Evolutionary conservation across 371 early-diverging fungal species (phyloP).

Genomic region (Mortierella sp.): DNA sequence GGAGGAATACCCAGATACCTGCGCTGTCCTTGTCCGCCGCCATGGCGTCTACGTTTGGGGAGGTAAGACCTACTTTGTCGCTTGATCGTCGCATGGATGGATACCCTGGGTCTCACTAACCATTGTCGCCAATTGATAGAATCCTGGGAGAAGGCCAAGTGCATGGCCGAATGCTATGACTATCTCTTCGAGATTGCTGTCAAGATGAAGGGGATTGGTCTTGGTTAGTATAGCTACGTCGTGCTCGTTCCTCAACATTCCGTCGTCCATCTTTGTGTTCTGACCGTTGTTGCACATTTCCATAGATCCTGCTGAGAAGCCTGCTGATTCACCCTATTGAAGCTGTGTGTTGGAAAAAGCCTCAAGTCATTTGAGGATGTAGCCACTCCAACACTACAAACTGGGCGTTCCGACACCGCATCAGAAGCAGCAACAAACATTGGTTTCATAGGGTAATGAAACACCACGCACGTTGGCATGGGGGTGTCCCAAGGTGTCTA

Average conservation of each 20-base stretch:
- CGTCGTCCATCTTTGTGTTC: too few relatives aligned
- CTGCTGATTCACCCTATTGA: constrained; percentile 40
- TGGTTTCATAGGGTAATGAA: too few relatives aligned
- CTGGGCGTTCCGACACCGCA: too few relatives aligned
- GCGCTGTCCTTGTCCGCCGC: constrained; percentile 93
- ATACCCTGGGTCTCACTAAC: background rate
- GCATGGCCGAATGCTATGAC: constrained; percentile 98
- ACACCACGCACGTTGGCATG: too few relatives aligned
- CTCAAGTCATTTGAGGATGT: too few relatives aligned
- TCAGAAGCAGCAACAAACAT: too few relatives aligned
- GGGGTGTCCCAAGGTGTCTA: too few relatives aligned
- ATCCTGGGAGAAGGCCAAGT: constrained; percentile 96
- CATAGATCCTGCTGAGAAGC: constrained; percentile 43
- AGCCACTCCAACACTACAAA: too few relatives aligned
- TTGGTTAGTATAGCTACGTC: constrained; percentile 32
- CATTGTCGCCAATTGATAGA: constrained; percentile 56
- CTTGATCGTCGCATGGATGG: too few relatives aligned
- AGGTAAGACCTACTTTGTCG: constrained; percentile 54
- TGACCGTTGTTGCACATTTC: too few relatives aligned
- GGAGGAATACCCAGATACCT: constrained; percentile 89
- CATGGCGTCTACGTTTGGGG: constrained; percentile 97
- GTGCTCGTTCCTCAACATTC: too few relatives aligned
- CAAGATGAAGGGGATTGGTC: constrained; percentile 87
- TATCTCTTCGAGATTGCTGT: constrained; percentile 97
- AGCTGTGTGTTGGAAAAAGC: too few relatives aligned